Percentiles rank a stretch among this genome's conserved stretches.
Conservation (phyloP, 768 basidiomycete species). For the Podaxis sp. region DNA sequence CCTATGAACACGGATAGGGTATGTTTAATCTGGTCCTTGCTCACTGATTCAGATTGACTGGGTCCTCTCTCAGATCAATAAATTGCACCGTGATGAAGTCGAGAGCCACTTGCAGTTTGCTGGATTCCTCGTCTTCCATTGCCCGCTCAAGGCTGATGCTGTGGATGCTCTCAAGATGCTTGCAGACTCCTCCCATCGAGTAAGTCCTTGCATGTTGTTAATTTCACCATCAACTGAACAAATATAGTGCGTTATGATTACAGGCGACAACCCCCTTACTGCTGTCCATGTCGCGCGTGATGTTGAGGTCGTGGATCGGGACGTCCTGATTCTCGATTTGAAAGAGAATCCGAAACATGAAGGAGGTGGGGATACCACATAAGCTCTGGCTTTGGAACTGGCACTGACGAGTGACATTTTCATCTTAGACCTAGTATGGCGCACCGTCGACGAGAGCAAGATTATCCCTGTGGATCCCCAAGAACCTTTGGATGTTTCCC, state of each 20-base stretch:
- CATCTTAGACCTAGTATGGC: too few species aligned
- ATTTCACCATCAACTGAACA: background rate
- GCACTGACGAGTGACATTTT: too few species aligned
- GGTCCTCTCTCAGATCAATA: conserved; percentile 69
- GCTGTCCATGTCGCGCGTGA: conserved; percentile 94
- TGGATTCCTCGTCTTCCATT: conserved; percentile 99
- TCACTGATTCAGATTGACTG: background rate
- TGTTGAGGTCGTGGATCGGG: conserved; percentile 96
- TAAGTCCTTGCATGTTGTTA: conserved; percentile 39
- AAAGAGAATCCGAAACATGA: conserved; percentile 76
- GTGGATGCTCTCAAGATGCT: conserved; percentile 90
- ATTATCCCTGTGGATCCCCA: conserved; percentile 83
- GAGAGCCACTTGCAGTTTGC: conserved; percentile 81
- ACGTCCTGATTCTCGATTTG: conserved; percentile 88
- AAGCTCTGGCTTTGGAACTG: too few species aligned
- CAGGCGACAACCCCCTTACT: conserved; percentile 97
- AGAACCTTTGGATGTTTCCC: conserved; percentile 70
- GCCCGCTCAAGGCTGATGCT: conserved; percentile 93
- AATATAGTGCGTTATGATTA: conserved; percentile 96
- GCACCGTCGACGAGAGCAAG: conserved; percentile 54
- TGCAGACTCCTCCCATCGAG: conserved; percentile 93
- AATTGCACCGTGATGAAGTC: conserved; percentile 75
- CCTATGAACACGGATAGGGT: conserved; percentile 71
- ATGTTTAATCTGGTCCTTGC: conserved; percentile 17
- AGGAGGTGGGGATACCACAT: conserved; percentile 48